These are phyloP conservation scores for Colletotrichum sp. DNA, from an alignment of 2,329 filamentous ascomycete genomes.

Conservation along the genomic window DNA sequence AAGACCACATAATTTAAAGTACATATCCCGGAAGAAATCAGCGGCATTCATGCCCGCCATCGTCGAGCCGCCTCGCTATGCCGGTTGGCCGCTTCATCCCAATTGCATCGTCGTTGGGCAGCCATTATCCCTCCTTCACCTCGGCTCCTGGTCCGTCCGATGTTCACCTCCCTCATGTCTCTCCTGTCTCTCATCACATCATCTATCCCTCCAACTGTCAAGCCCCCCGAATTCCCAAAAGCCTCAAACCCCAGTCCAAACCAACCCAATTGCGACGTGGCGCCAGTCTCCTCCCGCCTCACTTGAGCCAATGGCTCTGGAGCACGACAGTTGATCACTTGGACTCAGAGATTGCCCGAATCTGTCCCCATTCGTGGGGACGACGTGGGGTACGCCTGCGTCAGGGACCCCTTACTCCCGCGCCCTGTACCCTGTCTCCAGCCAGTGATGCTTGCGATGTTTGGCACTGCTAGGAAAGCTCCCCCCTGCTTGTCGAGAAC, in stretches of 20 bases:
- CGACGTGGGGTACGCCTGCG: slow-evolving; percentile 21
- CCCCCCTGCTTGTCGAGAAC: slow-evolving; percentile 10
- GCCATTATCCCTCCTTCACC: slow-evolving; percentile 20
- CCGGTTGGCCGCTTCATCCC: slow-evolving; percentile 11
- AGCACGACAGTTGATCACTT: slow-evolving; percentile 23
- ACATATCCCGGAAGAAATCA: slow-evolving; percentile 10
- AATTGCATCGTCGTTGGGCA: slow-evolving; percentile 19
- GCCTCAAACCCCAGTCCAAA: neutral
- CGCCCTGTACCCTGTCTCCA: slow-evolving; percentile 9
- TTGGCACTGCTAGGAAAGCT: slow-evolving; percentile 11
- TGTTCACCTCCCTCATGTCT: neutral
- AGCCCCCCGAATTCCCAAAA: neutral
- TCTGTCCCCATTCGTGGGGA: slow-evolving; percentile 14
- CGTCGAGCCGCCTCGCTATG: slow-evolving; percentile 5
- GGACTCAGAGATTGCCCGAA: slow-evolving; percentile 7
- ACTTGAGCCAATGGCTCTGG: slow-evolving; percentile 18
- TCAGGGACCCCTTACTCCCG: slow-evolving; percentile 19
- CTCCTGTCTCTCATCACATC: neutral
- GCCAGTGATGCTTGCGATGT: slow-evolving; percentile 20
- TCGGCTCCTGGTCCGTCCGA: slow-evolving; percentile 2
- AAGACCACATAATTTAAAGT: neutral
- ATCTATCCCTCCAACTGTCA: neutral
- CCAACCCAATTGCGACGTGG: slow-evolving; percentile 24
- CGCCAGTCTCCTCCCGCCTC: slow-evolving; percentile 20
- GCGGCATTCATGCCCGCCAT: slow-evolving; percentile 10